phyloP scores from a whole-genome alignment of 1,284 basidiomycete species.

The Boletus sp. region DNA sequence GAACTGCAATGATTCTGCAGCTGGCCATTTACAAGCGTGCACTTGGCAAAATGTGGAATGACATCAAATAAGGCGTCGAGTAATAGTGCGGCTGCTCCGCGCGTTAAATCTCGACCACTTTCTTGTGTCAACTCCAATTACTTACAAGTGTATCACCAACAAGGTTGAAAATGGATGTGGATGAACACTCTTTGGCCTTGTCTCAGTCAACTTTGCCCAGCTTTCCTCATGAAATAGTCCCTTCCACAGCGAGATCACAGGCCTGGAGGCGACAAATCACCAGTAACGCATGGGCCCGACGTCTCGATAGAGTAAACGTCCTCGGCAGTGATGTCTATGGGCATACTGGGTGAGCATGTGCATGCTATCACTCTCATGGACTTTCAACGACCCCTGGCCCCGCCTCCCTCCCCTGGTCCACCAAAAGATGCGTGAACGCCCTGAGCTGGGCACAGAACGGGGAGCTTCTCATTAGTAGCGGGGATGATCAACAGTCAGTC shows the following conservation, averaged over 20 bases:
- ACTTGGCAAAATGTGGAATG: no score
- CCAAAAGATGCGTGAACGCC: conserved; percentile 77
- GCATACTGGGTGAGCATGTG: conserved; percentile 56
- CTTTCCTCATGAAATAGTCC: conserved; percentile 7
- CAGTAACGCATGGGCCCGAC: conserved; percentile 27
- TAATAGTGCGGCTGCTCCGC: neutral
- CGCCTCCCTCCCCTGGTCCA: no score
- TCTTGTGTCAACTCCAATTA: neutral
- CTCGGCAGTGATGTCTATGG: conserved; percentile 54
- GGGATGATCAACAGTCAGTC: conserved; percentile 78
- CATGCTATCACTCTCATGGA: neutral
- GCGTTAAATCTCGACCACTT: neutral
- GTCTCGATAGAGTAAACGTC: conserved; percentile 55
- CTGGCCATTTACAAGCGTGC: no score
- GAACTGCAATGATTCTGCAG: no score
- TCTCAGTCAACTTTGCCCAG: conserved; percentile 4
- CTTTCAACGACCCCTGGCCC: neutral
- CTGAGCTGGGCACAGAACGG: conserved; percentile 80
- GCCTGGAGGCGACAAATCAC: conserved; percentile 23
- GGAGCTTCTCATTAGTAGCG: conserved; percentile 68
- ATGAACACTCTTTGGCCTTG: conserved; percentile 1
- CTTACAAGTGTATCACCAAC: neutral
- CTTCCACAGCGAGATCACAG: conserved; percentile 27
- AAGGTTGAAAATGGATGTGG: conserved; percentile 17
- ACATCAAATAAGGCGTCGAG: no score